Evolutionary conservation across 371 early-diverging fungal species (phyloP).

Genomic region (Apophysomyces elegans): DNA sequence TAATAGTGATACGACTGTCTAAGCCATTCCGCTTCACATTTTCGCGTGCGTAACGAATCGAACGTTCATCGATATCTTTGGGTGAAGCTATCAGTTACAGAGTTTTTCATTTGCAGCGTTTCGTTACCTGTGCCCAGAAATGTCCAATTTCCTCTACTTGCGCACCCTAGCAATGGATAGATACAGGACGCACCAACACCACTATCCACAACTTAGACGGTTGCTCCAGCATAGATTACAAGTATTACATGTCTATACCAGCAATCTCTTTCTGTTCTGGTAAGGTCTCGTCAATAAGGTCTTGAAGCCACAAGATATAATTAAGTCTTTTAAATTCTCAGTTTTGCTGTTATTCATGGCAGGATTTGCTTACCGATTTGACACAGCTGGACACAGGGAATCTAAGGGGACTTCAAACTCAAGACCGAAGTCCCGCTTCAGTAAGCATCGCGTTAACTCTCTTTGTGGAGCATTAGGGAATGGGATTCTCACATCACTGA

Average conservation of each 20-base stretch:
- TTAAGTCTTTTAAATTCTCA: slow-evolving; percentile 50
- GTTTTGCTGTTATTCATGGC: neutral
- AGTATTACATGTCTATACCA: slow-evolving; percentile 67
- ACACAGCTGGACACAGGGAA: slow-evolving; percentile 67
- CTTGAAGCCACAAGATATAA: slow-evolving; percentile 69
- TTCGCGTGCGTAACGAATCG: slow-evolving; percentile 54
- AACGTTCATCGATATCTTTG: slow-evolving; percentile 58
- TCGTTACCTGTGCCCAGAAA: slow-evolving; percentile 63
- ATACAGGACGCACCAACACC: slow-evolving; percentile 81
- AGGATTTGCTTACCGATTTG: slow-evolving; percentile 37
- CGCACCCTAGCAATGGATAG: slow-evolving; percentile 71
- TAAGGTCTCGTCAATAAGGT: slow-evolving; percentile 49
- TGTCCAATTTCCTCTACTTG: slow-evolving; percentile 45
- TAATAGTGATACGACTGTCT: slow-evolving; percentile 44
- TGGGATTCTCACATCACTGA: neutral
- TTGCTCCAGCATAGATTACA: neutral
- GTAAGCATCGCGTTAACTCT: slow-evolving; percentile 56
- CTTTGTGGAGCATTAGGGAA: slow-evolving; percentile 21
- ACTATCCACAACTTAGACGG: slow-evolving; percentile 28
- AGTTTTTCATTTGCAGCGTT: too few relatives aligned
- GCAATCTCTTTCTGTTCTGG: slow-evolving; percentile 17
- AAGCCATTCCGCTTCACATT: slow-evolving; percentile 62
- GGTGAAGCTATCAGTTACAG: neutral
- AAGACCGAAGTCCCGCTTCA: slow-evolving; percentile 62
- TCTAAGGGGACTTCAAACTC: slow-evolving; percentile 66